Percentiles rank a stretch among this genome's conserved stretches.
phyloP scores from a whole-genome alignment of 805 yeast genomes.

The Ogataea siamensis region DNA sequence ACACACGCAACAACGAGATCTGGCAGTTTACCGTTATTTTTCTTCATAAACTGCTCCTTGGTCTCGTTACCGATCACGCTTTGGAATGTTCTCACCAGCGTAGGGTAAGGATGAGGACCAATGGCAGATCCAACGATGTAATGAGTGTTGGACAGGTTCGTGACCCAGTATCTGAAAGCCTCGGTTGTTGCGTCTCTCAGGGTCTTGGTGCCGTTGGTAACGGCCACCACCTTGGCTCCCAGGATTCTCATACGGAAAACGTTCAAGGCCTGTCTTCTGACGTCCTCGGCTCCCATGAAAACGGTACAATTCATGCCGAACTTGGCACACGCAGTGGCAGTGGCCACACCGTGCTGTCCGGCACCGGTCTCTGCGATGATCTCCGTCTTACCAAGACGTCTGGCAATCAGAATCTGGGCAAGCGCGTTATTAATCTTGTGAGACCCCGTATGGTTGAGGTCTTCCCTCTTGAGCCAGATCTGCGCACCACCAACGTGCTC shows the following conservation, averaged over 20 bases:
- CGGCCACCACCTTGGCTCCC: slow-evolving; percentile 95
- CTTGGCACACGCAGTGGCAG: slow-evolving; percentile 89
- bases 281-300: slow-evolving; percentile 99
- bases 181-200: slow-evolving; percentile 97
- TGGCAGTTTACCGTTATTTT: slow-evolving; percentile 82
- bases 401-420: slow-evolving; percentile 79
- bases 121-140: slow-evolving; percentile 97
- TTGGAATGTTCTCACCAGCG: slow-evolving; percentile 97
- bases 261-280: slow-evolving; percentile 95
- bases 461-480: slow-evolving; percentile 98
- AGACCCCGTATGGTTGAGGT: slow-evolving; percentile 85
- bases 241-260: slow-evolving; percentile 96
- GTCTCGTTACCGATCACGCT: slow-evolving; percentile 95
- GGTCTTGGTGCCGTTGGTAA: slow-evolving; percentile 91
- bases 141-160: slow-evolving; percentile 81
- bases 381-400: slow-evolving; percentile 71
- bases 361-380: slow-evolving; percentile 92
- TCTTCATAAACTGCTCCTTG: slow-evolving; percentile 78
- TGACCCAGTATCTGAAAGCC: slow-evolving; percentile 95
- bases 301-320: slow-evolving; percentile 93
- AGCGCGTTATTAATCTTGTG: slow-evolving; percentile 84
- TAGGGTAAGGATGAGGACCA: slow-evolving; percentile 99
- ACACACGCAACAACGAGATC: slow-evolving; percentile 97
- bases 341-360: slow-evolving; percentile 92
- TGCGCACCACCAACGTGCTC: slow-evolving; percentile 92